Evolutionary conservation across 768 basidiomycete species (phyloP), one percentile per base, ranked within the genome.

Genomic region (Collybiopsis confluens): DNA sequence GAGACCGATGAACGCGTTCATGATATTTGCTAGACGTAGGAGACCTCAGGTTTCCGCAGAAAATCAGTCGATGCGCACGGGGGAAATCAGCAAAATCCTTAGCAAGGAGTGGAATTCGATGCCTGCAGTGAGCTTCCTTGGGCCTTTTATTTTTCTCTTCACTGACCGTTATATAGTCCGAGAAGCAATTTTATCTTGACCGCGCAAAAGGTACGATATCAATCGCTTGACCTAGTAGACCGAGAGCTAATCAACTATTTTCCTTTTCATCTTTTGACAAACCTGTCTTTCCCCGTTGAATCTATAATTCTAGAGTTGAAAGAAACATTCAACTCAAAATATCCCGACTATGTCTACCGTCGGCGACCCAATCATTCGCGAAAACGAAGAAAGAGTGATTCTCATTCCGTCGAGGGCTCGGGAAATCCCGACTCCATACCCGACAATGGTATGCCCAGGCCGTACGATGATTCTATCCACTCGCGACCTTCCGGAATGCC

Each of bases 1-100:
- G 65, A 83, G 90, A 11, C 90, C 90, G 27, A 92, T 93, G 90
- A 93, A 93, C 66, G 90, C 91, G n/a, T 93, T 93, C 73, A 92
- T 93, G 90, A 92, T 93, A 55, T 93, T 92, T 61, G 90, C 91
- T 56, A 81, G 90, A 20, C 79, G 85, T 48, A 78, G 90, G 54
- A 74, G 90, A 41, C 90, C 90, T 16, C 87, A 93, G 67, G 88
- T 93, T 30, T 83, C 88, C 8, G 82, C 87, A n/a, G 86, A 88
- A 58, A 88, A 92, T 65, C 90, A 90, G 65, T 81, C 88, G 42
- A 86, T 93, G 88, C 84, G 90, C 40, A 93, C 90, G 0, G 90
- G 90, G 13, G 90, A 92, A 62, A 90, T 93, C 51, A 88, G 86
- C 73, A 93, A 93, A 70, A 83, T 93, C 51, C 73, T 93, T 56